phyloP scores from a whole-genome alignment of 2,329 filamentous ascomycete species.

The Biscogniauxia marginata region DNA sequence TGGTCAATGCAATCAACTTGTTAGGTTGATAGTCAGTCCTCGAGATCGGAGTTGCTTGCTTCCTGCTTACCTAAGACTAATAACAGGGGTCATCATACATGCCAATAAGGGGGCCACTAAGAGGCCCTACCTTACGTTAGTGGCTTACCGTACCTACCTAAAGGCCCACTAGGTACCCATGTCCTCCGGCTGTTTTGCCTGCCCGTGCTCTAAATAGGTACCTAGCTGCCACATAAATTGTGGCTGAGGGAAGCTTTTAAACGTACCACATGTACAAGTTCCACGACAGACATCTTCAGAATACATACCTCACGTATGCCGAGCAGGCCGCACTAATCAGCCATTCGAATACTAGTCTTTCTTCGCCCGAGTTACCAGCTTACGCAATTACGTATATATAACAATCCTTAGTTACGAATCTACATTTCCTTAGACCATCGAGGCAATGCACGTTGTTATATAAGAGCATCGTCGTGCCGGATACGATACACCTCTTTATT shows the following conservation, averaged over 20 bases:
- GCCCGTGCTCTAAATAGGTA: background rate
- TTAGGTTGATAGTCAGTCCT: background rate
- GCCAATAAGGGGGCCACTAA: no score
- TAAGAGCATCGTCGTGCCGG: background rate
- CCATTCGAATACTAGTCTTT: background rate
- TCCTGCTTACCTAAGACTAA: background rate
- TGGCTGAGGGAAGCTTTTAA: slow-evolving; percentile 10
- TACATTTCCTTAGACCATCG: background rate
- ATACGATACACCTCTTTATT: slow-evolving; percentile 3
- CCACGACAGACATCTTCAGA: background rate
- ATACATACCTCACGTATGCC: background rate
- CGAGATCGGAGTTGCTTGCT: background rate
- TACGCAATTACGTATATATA: background rate
- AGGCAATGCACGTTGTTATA: slow-evolving; percentile 8
- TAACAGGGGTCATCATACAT: background rate
- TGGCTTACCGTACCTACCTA: no score
- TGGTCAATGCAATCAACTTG: background rate
- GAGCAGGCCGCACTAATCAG: background rate
- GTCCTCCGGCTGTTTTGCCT: no score
- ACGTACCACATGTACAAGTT: slow-evolving; percentile 7
- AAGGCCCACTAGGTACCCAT: no score
- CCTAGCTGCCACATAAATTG: slow-evolving; percentile 11
- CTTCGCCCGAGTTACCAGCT: background rate
- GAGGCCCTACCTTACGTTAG: no score
- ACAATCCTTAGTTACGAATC: background rate